Evolutionary conservation across 768 basidiomycete species (phyloP), one percentile per base, ranked within the genome.

Genomic region (Leccinum olivaceopallidum): DNA sequence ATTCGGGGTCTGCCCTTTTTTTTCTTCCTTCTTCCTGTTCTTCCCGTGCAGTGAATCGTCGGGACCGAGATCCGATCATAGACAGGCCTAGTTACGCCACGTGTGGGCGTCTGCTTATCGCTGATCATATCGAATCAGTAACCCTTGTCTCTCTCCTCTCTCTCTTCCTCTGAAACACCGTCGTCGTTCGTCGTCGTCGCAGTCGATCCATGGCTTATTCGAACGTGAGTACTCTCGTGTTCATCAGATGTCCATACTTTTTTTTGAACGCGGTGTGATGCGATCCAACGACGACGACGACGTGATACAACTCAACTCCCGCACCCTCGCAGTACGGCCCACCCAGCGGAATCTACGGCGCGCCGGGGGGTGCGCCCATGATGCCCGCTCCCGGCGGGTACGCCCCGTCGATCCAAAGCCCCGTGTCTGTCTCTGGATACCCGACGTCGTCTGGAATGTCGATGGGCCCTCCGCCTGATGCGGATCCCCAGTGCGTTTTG

Each of bases 401-500:
- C 24, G 22, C 49, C 49, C 24, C 49, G 24, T 14, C 12, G 10
- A 53, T 34, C 0, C 50, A 51, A 18, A 20, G 52, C n/a, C 32
- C 52, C n/a, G 26, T 30, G 0, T 28, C 26, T 20, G 52, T 26
- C 14, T 53, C 69, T 34, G 67, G 67, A 2, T 72, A 69, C 10
- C 62, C 62, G 12, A 5, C 53, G n/a, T 26, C 49, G 5, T 13
- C 50, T 51, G 53, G 34, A 12, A 5, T 34, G 36, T 37, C 55
- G 36, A 52, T 60, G 26, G 64, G 60, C 18, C 66, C 72, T 6
- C 68, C 74, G 6, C 81, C 85, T 12, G 89, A 87, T 32, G 86
- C 86, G 14, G 91, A 93, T 58, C 89, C 89, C 26, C 84, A 88
- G 91, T 93, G 65, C 71, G 88, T 65, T 36, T 7, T 34, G 6